These are phyloP conservation scores for Pittosporum tobira DNA, from an alignment of 129 eudicot genomes.

Conservation along the genomic window DNA sequence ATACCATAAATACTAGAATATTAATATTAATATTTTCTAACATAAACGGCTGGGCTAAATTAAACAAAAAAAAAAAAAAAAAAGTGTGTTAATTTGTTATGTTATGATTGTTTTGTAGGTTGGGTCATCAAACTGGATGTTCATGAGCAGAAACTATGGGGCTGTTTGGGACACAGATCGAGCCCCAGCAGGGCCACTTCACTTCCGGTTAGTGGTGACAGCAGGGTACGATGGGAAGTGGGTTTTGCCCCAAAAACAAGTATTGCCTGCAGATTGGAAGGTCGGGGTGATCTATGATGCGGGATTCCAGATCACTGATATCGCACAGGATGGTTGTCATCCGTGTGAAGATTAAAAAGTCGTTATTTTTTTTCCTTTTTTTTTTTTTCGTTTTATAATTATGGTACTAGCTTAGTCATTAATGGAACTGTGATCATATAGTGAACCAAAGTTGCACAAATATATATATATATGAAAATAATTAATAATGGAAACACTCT, in stretches of 20 bases:
- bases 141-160: conserved; percentile 51
- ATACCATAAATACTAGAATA: too few species aligned
- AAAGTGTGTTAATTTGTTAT: too few species aligned
- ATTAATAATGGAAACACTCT: too few species aligned
- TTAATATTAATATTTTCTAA: too few species aligned
- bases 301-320: conserved; percentile 59
- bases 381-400: neutral
- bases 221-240: conserved; percentile 54
- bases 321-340: conserved; percentile 70
- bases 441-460: too few species aligned
- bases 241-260: conserved; percentile 45
- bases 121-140: conserved; percentile 58
- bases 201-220: conserved; percentile 59
- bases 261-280: conserved; percentile 65
- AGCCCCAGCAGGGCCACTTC: conserved; percentile 52
- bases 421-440: too few species aligned
- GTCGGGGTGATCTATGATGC: conserved; percentile 51
- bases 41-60: too few species aligned
- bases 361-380: neutral
- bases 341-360: conserved; percentile 32
- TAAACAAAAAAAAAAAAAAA: too few species aligned
- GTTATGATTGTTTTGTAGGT: conserved; percentile 28
- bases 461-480: too few species aligned
- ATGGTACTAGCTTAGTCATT: too few species aligned
- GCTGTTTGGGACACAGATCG: conserved; percentile 78